These are phyloP conservation scores for Fusarium sp. DNA, from an alignment of 2,329 filamentous ascomycete species.

Conservation along the genomic window DNA sequence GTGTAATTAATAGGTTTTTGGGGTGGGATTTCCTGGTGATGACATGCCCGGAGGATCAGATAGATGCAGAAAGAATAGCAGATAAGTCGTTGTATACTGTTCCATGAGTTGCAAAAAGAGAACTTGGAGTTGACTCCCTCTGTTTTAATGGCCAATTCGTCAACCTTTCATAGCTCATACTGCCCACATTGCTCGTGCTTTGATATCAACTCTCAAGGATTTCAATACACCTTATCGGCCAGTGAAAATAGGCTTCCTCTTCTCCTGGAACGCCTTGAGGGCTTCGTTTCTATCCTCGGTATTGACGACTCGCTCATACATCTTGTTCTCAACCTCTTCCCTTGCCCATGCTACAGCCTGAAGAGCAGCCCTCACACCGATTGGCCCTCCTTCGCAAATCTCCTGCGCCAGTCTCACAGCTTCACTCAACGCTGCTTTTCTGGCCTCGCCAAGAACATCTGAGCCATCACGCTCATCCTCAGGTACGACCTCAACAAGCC, in stretches of 20 bases:
- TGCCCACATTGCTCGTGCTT: neutral
- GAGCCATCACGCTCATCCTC: constrained; percentile 56
- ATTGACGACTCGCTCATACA: constrained; percentile 83
- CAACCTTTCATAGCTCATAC: neutral
- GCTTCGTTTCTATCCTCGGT: constrained; percentile 92
- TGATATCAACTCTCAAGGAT: neutral
- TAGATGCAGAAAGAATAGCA: constrained; percentile 11
- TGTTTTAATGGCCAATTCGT: neutral
- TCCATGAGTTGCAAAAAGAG: neutral
- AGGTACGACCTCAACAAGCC: constrained; percentile 81
- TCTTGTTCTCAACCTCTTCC: constrained; percentile 83
- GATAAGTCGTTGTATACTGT: neutral
- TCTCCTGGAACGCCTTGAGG: constrained; percentile 78
- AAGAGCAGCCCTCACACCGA: constrained; percentile 81
- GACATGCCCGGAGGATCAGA: constrained; percentile 19
- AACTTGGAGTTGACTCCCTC: neutral
- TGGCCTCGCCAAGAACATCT: constrained; percentile 63
- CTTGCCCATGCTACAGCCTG: constrained; percentile 77
- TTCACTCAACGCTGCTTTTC: constrained; percentile 75
- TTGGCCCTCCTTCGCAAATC: constrained; percentile 89
- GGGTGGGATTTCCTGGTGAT: neutral
- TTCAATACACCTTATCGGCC: constrained; percentile 51
- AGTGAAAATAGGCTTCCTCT: constrained; percentile 67
- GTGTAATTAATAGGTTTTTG: constrained; percentile 12
- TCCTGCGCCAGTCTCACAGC: constrained; percentile 80